phyloP scores from a whole-genome alignment of 202 grass and related monocot species.

The Carex sylvatica region DNA sequence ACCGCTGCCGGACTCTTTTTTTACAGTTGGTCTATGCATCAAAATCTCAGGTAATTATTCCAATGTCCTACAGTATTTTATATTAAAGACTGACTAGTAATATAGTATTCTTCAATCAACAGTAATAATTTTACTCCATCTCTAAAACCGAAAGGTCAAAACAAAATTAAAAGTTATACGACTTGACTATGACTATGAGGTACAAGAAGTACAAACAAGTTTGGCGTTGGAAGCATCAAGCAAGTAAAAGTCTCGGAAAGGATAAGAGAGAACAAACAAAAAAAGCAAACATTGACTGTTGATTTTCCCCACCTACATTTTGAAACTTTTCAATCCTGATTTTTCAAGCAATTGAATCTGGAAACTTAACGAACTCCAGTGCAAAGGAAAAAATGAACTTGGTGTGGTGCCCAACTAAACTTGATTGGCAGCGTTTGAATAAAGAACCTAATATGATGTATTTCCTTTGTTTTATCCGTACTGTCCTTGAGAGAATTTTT shows the following conservation, averaged over 20 bases:
- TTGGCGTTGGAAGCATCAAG: neutral
- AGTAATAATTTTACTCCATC: neutral
- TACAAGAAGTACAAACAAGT: slow-evolving; percentile 16
- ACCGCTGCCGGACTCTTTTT: too few species aligned
- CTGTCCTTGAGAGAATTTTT: neutral
- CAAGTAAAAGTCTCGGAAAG: slow-evolving; percentile 5
- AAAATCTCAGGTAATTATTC: too few species aligned
- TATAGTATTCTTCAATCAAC: neutral
- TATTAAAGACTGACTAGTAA: neutral
- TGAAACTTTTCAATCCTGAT: neutral
- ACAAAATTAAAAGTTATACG: neutral
- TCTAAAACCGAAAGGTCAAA: neutral
- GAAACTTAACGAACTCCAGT: neutral
- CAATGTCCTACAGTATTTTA: too few species aligned
- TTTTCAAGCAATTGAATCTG: slow-evolving; percentile 15
- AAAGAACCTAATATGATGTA: neutral
- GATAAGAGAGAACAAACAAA: neutral
- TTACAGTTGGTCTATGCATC: too few species aligned
- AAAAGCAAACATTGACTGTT: slow-evolving; percentile 14
- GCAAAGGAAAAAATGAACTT: neutral
- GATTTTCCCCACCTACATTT: slow-evolving; percentile 20
- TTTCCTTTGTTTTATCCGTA: neutral
- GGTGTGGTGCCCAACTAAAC: neutral
- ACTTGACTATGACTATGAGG: neutral
- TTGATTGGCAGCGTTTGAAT: slow-evolving; percentile 1